These are phyloP conservation scores for Teratosphaeriaceae sp. DNA, from an alignment of 2,329 filamentous ascomycete genomes.

Conservation along the genomic window DNA sequence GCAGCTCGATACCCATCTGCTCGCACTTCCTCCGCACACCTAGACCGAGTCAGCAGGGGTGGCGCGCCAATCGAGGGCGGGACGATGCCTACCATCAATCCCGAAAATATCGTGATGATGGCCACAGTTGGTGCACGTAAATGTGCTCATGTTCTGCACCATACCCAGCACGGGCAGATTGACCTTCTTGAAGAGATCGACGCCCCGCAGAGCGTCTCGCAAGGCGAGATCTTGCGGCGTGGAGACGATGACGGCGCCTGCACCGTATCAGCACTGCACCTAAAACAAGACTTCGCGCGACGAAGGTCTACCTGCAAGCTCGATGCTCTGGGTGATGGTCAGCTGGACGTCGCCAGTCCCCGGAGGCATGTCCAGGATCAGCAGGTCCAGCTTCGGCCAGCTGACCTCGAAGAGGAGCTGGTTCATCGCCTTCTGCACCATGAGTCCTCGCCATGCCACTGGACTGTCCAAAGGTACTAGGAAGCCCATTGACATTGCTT, in stretches of 20 bases:
- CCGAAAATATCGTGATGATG: constrained; percentile 32
- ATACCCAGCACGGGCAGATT: constrained; percentile 75
- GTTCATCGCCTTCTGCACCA: constrained; percentile 96
- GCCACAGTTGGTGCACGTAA: constrained; percentile 61
- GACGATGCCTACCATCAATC: constrained; percentile 24
- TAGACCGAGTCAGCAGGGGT: constrained; percentile 28
- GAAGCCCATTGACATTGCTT: constrained; percentile 99
- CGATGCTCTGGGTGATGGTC: constrained; percentile 90
- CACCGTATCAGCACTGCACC: background rate
- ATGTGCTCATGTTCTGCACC: constrained; percentile 87
- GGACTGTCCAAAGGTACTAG: constrained; percentile 72
- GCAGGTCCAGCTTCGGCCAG: constrained; percentile 81
- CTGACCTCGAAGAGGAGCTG: constrained; percentile 93
- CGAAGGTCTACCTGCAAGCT: constrained; percentile 42
- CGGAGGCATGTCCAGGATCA: constrained; percentile 86
- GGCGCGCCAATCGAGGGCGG: background rate
- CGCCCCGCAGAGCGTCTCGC: constrained; percentile 84
- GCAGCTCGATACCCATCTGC: constrained; percentile 66
- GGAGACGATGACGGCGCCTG: constrained; percentile 76
- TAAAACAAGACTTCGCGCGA: background rate
- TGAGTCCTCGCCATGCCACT: constrained; percentile 90
- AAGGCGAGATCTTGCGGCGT: constrained; percentile 91
- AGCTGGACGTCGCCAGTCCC: constrained; percentile 94
- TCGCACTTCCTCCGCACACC: constrained; percentile 63
- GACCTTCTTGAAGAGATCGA: constrained; percentile 88